A percentile compares a stretch with the other conserved stretches of the same genome.
phyloP scores from a whole-genome alignment of 2,329 filamentous ascomycete genomes.

The Cladosporium sp. region DNA sequence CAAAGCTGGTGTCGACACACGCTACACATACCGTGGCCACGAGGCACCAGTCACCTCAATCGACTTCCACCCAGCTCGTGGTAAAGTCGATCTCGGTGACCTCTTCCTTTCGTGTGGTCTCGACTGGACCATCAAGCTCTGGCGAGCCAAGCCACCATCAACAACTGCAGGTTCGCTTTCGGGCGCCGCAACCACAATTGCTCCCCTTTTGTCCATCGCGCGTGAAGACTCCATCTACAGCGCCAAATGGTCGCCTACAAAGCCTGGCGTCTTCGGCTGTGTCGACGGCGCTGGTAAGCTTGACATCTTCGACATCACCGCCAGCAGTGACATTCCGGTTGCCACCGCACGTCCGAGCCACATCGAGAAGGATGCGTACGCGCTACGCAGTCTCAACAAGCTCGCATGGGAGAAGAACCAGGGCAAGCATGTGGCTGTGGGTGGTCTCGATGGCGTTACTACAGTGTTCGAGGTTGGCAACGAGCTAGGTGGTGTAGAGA shows the following conservation, averaged over 20 bases:
- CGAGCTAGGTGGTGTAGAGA: constrained; percentile 80
- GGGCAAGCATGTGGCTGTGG: constrained; percentile 82
- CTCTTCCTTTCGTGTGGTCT: constrained; percentile 88
- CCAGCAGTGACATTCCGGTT: constrained; percentile 89
- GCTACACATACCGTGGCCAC: constrained; percentile 86
- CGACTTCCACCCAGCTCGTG: constrained; percentile 89
- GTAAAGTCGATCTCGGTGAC: constrained; percentile 91
- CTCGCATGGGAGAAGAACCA: constrained; percentile 90
- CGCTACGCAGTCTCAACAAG: constrained; percentile 82
- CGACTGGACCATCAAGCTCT: constrained; percentile 96
- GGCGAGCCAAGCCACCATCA: constrained; percentile 85
- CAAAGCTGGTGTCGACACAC: constrained; percentile 90
- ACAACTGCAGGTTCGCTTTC: constrained; percentile 56
- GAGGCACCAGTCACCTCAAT: constrained; percentile 94
- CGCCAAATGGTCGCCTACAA: constrained; percentile 89
- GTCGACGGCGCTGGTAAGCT: constrained; percentile 91
- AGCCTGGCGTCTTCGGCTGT: constrained; percentile 90
- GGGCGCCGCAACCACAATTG: constrained; percentile 41
- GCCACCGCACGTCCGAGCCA: constrained; percentile 62
- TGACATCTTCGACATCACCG: constrained; percentile 92
- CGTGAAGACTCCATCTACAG: constrained; percentile 98
- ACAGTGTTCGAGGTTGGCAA: constrained; percentile 90
- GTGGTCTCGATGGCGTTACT: constrained; percentile 86
- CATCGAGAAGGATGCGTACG: constrained; percentile 38
- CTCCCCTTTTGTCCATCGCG: constrained; percentile 82